These are phyloP conservation scores for Aspergillus wentii DNA, from an alignment of 495 filamentous ascomycete species.

Conservation along the genomic window DNA sequence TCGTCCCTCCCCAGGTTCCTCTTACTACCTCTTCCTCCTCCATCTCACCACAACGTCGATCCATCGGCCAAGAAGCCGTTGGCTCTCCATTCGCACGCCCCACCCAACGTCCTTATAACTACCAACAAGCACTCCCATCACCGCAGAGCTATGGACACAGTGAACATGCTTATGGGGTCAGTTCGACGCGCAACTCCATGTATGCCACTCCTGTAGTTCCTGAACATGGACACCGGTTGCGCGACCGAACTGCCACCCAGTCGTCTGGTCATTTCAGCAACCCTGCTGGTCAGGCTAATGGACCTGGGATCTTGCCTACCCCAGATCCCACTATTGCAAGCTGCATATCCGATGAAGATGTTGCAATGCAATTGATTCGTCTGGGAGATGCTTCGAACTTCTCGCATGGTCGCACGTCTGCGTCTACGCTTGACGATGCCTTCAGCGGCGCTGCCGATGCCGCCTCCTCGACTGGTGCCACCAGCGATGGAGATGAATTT, in stretches of 20 bases:
- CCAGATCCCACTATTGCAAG: slow-evolving; percentile 92
- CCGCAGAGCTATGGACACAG: slow-evolving; percentile 66
- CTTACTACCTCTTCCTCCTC: slow-evolving; percentile 85
- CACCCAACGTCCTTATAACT: slow-evolving; percentile 68
- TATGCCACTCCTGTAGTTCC: slow-evolving; percentile 52
- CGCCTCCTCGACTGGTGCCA: slow-evolving; percentile 78
- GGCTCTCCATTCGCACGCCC: slow-evolving; percentile 66
- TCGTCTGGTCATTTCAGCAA: slow-evolving; percentile 29
- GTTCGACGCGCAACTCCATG: slow-evolving; percentile 31
- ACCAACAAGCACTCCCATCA: slow-evolving; percentile 68
- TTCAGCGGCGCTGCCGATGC: slow-evolving; percentile 83
- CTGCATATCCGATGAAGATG: slow-evolving; percentile 96
- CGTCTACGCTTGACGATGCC: slow-evolving; percentile 90
- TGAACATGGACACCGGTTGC: slow-evolving; percentile 61
- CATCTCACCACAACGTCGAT: slow-evolving; percentile 82
- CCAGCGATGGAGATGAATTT: slow-evolving; percentile 72
- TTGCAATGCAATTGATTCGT: slow-evolving; percentile 92
- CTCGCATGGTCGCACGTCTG: slow-evolving; percentile 83
- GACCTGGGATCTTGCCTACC: slow-evolving; percentile 70
- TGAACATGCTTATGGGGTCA: slow-evolving; percentile 40
- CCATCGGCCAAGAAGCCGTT: slow-evolving; percentile 51
- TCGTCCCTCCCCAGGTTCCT: slow-evolving; percentile 89
- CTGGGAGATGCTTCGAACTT: slow-evolving; percentile 88
- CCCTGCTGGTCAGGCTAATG: slow-evolving; percentile 34
- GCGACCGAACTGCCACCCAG: slow-evolving; percentile 44